phyloP scores from a whole-genome alignment of 805 yeast species.

The Metschnikowia similis region DNA sequence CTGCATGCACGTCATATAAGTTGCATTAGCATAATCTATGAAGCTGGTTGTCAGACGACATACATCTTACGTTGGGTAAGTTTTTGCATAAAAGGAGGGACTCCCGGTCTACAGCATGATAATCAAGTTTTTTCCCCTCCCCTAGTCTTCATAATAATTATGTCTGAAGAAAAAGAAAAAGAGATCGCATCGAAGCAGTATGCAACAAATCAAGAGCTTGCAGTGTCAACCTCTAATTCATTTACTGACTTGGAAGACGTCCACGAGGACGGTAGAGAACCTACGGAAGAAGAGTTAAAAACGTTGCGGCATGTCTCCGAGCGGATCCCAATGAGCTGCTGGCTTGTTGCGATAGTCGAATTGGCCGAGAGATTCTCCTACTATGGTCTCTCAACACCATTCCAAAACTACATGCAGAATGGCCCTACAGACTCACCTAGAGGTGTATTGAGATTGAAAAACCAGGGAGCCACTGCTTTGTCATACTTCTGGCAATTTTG shows the following conservation, averaged over 20 bases:
- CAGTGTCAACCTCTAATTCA: neutral
- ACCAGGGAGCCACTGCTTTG: constrained; percentile 12
- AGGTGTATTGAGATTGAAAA: constrained; percentile 10
- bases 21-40: constrained; percentile 1
- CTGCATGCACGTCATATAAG: neutral
- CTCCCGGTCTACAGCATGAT: neutral
- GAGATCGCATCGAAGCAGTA: neutral
- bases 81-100: neutral
- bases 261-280: constrained; percentile 13
- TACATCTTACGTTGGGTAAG: neutral
- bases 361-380: constrained; percentile 15
- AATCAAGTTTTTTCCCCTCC: neutral
- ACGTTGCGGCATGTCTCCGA: constrained; percentile 49
- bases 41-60: neutral
- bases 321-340: constrained; percentile 12
- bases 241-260: constrained; percentile 4
- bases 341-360: constrained; percentile 15
- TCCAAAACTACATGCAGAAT: constrained; percentile 15
- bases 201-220: neutral
- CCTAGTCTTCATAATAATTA: neutral
- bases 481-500: constrained; percentile 15
- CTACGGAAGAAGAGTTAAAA: constrained; percentile 51
- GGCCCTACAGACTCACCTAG: constrained; percentile 10
- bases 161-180: neutral
- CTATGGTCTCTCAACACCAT: constrained; percentile 16